Conservation (phyloP, 257 asterid species). For the Nicotiana knightiana region DNA sequence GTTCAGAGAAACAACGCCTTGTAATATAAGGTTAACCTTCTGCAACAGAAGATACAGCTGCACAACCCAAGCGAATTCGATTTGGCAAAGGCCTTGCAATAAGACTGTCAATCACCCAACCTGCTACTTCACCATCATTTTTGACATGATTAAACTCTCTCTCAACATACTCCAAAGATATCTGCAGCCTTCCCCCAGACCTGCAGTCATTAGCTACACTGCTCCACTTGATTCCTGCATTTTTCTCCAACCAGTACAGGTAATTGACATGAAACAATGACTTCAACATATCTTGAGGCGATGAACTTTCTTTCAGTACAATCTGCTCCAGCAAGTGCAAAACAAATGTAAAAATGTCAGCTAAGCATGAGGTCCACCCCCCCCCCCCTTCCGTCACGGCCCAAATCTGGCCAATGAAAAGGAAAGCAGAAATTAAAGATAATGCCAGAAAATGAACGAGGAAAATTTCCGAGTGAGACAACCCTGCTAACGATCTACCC, state of each 20-base stretch:
- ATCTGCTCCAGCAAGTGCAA: constrained; percentile 42
- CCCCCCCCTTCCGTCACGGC: too few relatives aligned
- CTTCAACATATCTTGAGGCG: constrained; percentile 83
- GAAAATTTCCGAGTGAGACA: not conserved
- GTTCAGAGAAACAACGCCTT: not conserved
- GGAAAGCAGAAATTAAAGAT: not conserved
- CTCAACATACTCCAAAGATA: constrained; percentile 65
- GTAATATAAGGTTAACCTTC: constrained; percentile 21
- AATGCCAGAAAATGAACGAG: not conserved
- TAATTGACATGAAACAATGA: constrained; percentile 80
- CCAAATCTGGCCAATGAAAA: not conserved
- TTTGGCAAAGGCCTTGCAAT: constrained; percentile 80
- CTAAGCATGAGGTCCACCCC: not conserved
- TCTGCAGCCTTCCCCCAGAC: constrained; percentile 73
- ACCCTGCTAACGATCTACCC: not conserved
- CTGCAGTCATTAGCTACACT: constrained; percentile 56
- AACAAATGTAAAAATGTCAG: not conserved
- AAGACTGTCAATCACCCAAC: constrained; percentile 79
- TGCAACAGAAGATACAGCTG: constrained; percentile 30
- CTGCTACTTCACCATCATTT: constrained; percentile 60
- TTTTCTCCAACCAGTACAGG: constrained; percentile 82
- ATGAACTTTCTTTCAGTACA: constrained; percentile 69
- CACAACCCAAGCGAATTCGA: constrained; percentile 46
- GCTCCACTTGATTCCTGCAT: constrained; percentile 68
- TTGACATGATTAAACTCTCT: constrained; percentile 71